Evolutionary conservation across 2,329 filamentous ascomycete genomes (phyloP).

Genomic region (Xylariaceae sp.): DNA sequence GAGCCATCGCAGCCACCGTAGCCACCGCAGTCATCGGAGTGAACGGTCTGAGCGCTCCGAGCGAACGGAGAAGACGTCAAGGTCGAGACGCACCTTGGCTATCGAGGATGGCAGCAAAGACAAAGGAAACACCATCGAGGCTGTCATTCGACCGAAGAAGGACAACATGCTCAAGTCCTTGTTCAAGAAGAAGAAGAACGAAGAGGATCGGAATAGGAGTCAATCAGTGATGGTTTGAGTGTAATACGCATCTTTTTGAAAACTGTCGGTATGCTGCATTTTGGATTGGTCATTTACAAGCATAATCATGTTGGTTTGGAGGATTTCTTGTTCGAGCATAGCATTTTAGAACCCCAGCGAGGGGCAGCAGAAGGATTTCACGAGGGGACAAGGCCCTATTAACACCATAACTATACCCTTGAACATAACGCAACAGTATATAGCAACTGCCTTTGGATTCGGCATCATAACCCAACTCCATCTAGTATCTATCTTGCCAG

Average conservation of each 20-base stretch:
- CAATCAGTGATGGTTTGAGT: conserved; percentile 11
- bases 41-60: conserved; percentile 37
- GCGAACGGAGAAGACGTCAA: conserved; percentile 32
- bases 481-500: no score
- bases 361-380: no score
- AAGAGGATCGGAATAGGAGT: conserved; percentile 22
- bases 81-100: conserved; percentile 29
- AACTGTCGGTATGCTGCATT: not conserved
- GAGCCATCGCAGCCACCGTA: conserved; percentile 34
- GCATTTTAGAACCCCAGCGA: no score
- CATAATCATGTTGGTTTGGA: not conserved
- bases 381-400: no score
- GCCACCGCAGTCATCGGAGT: conserved; percentile 32
- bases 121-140: conserved; percentile 35
- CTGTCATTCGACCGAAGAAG: conserved; percentile 43
- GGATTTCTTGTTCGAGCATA: no score
- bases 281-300: not conserved
- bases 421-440: no score
- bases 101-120: conserved; percentile 37
- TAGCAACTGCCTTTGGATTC: no score
- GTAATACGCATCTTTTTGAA: not conserved
- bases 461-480: no score
- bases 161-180: conserved; percentile 58
- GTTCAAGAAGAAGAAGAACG: conserved; percentile 56
- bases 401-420: no score